phyloP scores from a whole-genome alignment of 2,329 filamentous ascomycete species.

The Trichoderma lentiforme region DNA sequence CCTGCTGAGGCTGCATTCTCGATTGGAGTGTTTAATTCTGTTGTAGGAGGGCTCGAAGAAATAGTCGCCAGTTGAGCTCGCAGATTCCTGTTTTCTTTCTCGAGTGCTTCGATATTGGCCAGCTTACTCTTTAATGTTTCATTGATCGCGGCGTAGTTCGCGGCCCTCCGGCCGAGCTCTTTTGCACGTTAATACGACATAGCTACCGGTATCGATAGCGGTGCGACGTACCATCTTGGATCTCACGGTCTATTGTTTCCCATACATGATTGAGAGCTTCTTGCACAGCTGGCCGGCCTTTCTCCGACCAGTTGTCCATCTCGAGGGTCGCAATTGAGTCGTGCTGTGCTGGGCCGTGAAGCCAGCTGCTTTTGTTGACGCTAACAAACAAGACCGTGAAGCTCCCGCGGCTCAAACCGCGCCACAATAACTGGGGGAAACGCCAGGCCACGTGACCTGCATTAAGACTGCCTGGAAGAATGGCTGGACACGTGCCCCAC shows the following conservation, averaged over 20 bases:
- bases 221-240: slow-evolving; percentile 33
- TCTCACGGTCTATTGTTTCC: slow-evolving; percentile 38
- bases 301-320: slow-evolving; percentile 41
- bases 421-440: background rate
- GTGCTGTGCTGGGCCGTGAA: background rate
- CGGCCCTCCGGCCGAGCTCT: slow-evolving; percentile 12
- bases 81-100: slow-evolving; percentile 43
- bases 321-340: background rate
- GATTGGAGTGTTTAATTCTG: background rate
- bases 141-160: background rate
- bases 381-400: background rate
- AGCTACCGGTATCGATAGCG: slow-evolving; percentile 11
- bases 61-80: slow-evolving; percentile 32
- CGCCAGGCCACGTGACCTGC: slow-evolving; percentile 14
- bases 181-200: background rate
- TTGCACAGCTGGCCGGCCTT: slow-evolving; percentile 39
- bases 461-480: background rate
- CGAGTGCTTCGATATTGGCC: slow-evolving; percentile 34
- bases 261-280: slow-evolving; percentile 40
- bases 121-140: slow-evolving; percentile 2
- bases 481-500: background rate
- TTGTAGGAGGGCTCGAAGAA: background rate
- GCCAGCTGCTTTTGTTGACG: background rate
- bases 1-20: background rate
- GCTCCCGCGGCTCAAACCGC: background rate